phyloP scores from a whole-genome alignment of 768 basidiomycete species.

The Sporobolomyces roseus region DNA sequence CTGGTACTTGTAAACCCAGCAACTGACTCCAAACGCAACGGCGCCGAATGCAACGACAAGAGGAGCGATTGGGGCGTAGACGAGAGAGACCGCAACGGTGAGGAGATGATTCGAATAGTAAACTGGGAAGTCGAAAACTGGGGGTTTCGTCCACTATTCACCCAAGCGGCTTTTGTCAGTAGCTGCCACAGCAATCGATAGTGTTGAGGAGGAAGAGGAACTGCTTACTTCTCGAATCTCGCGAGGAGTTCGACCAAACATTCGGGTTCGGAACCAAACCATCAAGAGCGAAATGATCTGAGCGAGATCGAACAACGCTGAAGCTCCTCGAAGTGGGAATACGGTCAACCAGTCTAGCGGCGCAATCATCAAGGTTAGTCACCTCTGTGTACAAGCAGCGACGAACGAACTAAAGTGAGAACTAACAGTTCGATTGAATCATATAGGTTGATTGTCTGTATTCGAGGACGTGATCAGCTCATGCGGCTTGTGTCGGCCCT shows the following conservation, averaged over 20 bases:
- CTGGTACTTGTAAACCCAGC: constrained; percentile 79
- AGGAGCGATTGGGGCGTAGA: constrained; percentile 92
- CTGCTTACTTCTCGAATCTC: constrained; percentile 62
- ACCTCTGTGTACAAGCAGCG: constrained; percentile 45
- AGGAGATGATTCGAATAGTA: constrained; percentile 54
- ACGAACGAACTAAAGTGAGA: constrained; percentile 71
- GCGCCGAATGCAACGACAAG: constrained; percentile 77
- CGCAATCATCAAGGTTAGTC: constrained; percentile 50
- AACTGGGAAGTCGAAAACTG: constrained; percentile 73
- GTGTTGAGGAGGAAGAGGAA: background rate
- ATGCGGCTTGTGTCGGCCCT: no score
- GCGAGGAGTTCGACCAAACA: constrained; percentile 82
- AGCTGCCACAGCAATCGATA: no score
- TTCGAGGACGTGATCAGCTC: no score
- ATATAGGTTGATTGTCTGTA: constrained; percentile 81
- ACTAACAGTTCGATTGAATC: constrained; percentile 67
- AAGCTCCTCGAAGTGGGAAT: constrained; percentile 80
- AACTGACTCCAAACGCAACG: constrained; percentile 59
- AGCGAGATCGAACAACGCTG: constrained; percentile 89
- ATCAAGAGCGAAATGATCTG: constrained; percentile 81
- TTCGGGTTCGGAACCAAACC: constrained; percentile 74
- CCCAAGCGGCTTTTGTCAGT: no score
- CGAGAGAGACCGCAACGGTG: constrained; percentile 59
- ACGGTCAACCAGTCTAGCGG: constrained; percentile 42
- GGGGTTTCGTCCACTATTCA: constrained; percentile 83